Base-by-base conservation (phyloP, 2,329 filamentous ascomycete species). In the Fusarium oxysporum region DNA sequence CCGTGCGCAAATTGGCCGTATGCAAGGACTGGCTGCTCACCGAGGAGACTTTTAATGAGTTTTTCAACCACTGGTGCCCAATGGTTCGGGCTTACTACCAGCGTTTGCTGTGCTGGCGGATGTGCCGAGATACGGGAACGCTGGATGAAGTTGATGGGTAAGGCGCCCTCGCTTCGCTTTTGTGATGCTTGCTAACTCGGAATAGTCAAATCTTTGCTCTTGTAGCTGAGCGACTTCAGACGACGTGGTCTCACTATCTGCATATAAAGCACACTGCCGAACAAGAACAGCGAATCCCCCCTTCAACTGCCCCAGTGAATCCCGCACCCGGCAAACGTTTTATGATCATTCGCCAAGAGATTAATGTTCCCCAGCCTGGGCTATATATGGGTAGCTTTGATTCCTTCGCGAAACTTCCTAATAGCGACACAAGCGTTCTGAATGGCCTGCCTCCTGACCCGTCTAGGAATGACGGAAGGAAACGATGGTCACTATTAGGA, bases 41-140 rank as follows among this genome's bases (percentile, higher is more conserved):
- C 11, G 91, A 93, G 60, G 86, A 91, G 32, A 88, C 92, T 5
- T 97, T 97, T 80, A 90, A 93, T 78, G 90, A 89, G 68, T 91
- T 94, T 69, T 98, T 97, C 83, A 96, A 93, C 78, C 94, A 97
- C 78, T 97, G 95, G 95, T 97, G 94, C 78, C 94, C 95, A 0
- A 97, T 97, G 95, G 94, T 97, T 28, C 90, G 95, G 68, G 92
- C 94, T 19, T 98, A 97, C 81, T 98, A 92, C 80, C 96, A 97
- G 89, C 93, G 95, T 51, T 84, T 98, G 55, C 82, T 97, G 28
- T 97, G 94, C 82, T 98, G 95, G 95, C 90, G 95, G 67, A 85
- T 98, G 53, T 96, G 93, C 72, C 88, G 95, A 71, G 93, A 92
- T 77, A 89, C 91, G 58, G 93, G 92, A 21, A 89, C 87, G 51